phyloP scores from a whole-genome alignment of 2,329 filamentous ascomycete genomes.

The Colletotrichum eleusines region DNA sequence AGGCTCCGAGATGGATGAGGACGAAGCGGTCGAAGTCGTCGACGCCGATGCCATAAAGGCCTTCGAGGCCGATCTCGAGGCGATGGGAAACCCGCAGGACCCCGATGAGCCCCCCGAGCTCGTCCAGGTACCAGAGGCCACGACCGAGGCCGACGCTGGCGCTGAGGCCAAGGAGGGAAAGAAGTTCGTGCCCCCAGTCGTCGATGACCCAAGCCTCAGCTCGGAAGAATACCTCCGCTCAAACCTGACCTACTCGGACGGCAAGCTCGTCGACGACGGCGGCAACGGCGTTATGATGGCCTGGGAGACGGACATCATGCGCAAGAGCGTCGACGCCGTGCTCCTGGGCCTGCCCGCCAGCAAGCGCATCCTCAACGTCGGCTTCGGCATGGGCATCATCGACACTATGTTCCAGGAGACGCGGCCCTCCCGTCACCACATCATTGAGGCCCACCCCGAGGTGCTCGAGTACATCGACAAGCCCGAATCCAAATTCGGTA shows the following conservation, averaged over 20 bases:
- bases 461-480: slow-evolving; percentile 74
- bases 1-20: slow-evolving; percentile 60
- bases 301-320: slow-evolving; percentile 92
- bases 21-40: slow-evolving; percentile 60
- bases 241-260: slow-evolving; percentile 71
- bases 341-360: slow-evolving; percentile 58
- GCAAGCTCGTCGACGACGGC: slow-evolving; percentile 78
- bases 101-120: slow-evolving; percentile 46
- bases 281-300: slow-evolving; percentile 94
- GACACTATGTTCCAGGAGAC: slow-evolving; percentile 80
- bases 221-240: slow-evolving; percentile 78
- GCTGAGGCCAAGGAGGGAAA: slow-evolving; percentile 43
- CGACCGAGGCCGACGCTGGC: slow-evolving; percentile 24
- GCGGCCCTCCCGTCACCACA: slow-evolving; percentile 78
- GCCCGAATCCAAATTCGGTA: slow-evolving; percentile 64
- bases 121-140: slow-evolving; percentile 39
- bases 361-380: slow-evolving; percentile 83
- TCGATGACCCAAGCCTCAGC: slow-evolving; percentile 63
- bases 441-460: slow-evolving; percentile 86
- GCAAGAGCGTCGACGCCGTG: slow-evolving; percentile 77
- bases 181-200: slow-evolving; percentile 52
- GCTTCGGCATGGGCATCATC: slow-evolving; percentile 92
- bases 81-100: slow-evolving; percentile 45
- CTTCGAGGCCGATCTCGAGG: slow-evolving; percentile 47
- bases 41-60: slow-evolving; percentile 54